Evolutionary conservation across 306 rosid species (phyloP).

Genomic region (Notholithocarpus densiflorus): DNA sequence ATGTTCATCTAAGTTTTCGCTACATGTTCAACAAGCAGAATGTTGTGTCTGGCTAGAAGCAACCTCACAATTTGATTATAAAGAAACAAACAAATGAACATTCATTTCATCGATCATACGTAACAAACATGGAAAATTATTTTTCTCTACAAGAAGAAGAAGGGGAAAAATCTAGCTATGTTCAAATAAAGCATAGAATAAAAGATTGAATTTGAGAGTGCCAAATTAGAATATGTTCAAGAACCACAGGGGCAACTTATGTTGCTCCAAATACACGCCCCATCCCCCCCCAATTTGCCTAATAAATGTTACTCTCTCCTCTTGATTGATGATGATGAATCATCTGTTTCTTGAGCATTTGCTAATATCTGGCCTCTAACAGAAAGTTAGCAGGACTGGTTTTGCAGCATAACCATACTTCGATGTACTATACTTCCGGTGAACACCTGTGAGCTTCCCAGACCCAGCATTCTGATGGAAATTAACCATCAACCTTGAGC

Average conservation of each 20-base stretch:
- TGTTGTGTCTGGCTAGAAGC: too few species aligned
- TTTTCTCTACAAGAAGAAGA: background rate
- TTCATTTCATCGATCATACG: background rate
- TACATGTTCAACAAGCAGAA: too few species aligned
- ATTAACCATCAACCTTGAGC: constrained; percentile 72
- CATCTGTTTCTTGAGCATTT: background rate
- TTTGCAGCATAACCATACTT: constrained; percentile 70
- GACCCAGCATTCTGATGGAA: constrained; percentile 71
- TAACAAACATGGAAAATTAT: background rate
- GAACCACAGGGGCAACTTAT: constrained; percentile 27
- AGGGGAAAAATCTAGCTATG: background rate
- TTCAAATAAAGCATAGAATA: background rate
- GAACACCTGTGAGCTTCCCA: constrained; percentile 41
- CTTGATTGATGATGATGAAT: background rate
- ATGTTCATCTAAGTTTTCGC: too few species aligned
- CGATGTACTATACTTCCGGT: constrained; percentile 54
- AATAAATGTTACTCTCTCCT: background rate
- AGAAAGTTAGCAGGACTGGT: constrained; percentile 51
- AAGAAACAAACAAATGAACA: background rate
- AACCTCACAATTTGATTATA: background rate
- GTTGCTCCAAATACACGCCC: constrained; percentile 25
- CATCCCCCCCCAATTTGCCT: background rate
- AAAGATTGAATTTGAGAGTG: background rate
- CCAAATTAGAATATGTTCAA: background rate
- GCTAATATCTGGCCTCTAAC: constrained; percentile 5